Percentiles rank a stretch among this genome's conserved stretches.
These are phyloP conservation scores for Coemansia sp. DNA, from an alignment of 192 early-diverging fungal species.

Conservation along the genomic window DNA sequence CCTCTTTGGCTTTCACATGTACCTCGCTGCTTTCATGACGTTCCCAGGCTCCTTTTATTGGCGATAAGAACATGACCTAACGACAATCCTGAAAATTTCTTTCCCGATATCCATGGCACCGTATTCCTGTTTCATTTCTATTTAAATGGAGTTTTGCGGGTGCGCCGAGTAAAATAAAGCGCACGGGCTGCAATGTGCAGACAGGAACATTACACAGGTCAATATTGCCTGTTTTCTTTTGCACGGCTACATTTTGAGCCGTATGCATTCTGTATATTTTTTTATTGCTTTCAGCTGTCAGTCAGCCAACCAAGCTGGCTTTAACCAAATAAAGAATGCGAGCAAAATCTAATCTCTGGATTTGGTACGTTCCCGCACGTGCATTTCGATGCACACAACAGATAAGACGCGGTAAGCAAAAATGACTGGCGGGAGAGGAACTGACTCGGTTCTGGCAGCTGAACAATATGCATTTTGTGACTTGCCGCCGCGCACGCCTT, in stretches of 20 bases:
- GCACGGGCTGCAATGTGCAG: background rate
- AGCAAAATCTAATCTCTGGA: background rate
- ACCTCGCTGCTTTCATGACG: background rate
- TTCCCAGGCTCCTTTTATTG: constrained; percentile 1
- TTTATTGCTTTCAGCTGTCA: background rate
- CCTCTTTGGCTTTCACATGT: constrained; percentile 3
- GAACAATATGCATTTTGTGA: background rate
- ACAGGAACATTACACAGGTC: background rate
- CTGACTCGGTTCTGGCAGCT: background rate
- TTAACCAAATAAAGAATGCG: background rate
- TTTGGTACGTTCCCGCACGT: background rate
- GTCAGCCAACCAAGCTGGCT: background rate
- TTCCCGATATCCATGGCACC: background rate
- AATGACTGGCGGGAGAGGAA: background rate
- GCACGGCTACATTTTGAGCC: no score
- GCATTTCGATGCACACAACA: background rate
- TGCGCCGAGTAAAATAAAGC: background rate
- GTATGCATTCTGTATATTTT: background rate
- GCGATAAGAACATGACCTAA: background rate
- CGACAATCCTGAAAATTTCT: background rate
- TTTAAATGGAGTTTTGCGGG: background rate
- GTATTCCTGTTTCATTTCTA: background rate
- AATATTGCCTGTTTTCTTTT: background rate
- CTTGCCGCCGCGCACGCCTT: background rate
- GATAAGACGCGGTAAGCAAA: background rate